Evolutionary conservation across 108 stramenopile species (phyloP).

Genomic region (Thalassiosira profunda): DNA sequence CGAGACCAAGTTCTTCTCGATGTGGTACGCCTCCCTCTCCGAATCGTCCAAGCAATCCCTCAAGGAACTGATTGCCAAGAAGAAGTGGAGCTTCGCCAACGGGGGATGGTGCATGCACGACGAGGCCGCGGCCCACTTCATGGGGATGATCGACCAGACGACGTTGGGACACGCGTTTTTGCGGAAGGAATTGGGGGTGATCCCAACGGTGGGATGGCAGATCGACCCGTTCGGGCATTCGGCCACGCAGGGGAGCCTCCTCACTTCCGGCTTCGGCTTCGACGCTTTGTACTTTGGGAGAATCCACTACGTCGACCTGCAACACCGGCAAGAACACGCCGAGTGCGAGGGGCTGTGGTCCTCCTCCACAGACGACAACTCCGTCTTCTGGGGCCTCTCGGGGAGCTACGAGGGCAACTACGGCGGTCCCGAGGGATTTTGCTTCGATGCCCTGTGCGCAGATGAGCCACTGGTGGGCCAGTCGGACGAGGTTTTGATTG

Average conservation of each 20-base stretch:
- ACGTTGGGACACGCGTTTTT: constrained; percentile 94
- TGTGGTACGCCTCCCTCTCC: constrained; percentile 92
- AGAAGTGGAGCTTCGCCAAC: constrained; percentile 91
- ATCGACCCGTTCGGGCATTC: constrained; percentile 99
- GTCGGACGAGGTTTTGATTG: constrained; percentile 35
- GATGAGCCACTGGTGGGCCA: constrained; percentile 68
- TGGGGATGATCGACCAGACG: constrained; percentile 98
- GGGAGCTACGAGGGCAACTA: constrained; percentile 86
- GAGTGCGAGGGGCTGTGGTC: constrained; percentile 90
- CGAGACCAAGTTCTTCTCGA: constrained; percentile 93
- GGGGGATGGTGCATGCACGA: constrained; percentile 99
- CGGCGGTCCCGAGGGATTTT: constrained; percentile 76
- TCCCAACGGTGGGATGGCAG: constrained; percentile 95
- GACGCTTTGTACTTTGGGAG: constrained; percentile 95
- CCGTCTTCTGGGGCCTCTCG: constrained; percentile 90
- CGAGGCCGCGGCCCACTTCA: constrained; percentile 93
- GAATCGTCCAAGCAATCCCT: constrained; percentile 48
- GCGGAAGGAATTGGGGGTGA: constrained; percentile 73
- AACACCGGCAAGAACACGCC: constrained; percentile 60
- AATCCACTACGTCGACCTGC: constrained; percentile 95
- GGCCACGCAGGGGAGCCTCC: constrained; percentile 87
- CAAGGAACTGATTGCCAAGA: constrained; percentile 63
- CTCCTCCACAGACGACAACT: constrained; percentile 45
- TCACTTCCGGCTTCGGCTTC: constrained; percentile 86
- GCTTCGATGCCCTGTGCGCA: constrained; percentile 72